Conservation (phyloP, 2,329 filamentous ascomycete genomes). For the Colletotrichum viniferum region DNA sequence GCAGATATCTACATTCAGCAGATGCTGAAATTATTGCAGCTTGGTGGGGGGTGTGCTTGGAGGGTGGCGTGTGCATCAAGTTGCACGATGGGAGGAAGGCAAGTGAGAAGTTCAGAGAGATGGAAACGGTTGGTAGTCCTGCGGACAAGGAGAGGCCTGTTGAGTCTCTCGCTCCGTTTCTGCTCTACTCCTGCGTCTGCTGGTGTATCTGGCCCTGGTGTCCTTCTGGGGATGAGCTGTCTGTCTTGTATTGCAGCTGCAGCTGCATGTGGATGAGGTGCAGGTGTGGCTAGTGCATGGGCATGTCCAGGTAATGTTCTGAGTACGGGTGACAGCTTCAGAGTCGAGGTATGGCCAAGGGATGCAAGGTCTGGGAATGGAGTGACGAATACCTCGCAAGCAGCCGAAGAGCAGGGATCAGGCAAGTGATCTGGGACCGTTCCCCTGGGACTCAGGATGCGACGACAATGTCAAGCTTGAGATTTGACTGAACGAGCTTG, state of each 20-base stretch:
- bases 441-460: neutral
- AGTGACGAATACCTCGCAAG: constrained; percentile 15
- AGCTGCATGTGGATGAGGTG: neutral
- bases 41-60: neutral
- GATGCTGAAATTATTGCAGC: neutral
- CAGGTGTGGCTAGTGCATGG: neutral
- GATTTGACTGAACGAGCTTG: neutral
- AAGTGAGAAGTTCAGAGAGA: neutral
- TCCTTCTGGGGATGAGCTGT: neutral
- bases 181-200: neutral
- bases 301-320: neutral
- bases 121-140: neutral
- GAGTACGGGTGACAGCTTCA: neutral
- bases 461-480: constrained; percentile 3
- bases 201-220: neutral
- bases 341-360: neutral
- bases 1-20: constrained; percentile 18
- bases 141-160: neutral
- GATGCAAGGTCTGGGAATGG: constrained; percentile 5
- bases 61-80: constrained; percentile 4
- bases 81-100: neutral
- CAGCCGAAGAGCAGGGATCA: constrained; percentile 16
- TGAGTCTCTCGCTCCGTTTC: neutral
- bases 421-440: constrained; percentile 4
- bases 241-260: neutral